Percentiles rank a stretch among this genome's conserved stretches.
phyloP scores from a whole-genome alignment of 2,329 filamentous ascomycete genomes.

The Fusarium sp. region DNA sequence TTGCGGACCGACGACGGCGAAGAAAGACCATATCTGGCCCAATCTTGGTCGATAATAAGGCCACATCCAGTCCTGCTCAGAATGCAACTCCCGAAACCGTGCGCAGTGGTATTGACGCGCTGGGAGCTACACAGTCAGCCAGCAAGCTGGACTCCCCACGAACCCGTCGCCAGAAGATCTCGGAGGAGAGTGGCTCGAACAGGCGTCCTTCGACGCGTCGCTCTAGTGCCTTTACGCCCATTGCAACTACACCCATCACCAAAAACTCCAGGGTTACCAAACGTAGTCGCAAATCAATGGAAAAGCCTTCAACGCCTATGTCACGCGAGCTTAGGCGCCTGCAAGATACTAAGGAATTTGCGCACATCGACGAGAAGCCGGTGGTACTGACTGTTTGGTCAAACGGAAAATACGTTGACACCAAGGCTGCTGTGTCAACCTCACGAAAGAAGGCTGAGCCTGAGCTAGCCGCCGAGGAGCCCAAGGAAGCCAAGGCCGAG shows the following conservation, averaged over 20 bases:
- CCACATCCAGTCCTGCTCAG: constrained; percentile 21
- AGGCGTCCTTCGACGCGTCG: constrained; percentile 61
- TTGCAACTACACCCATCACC: constrained; percentile 58
- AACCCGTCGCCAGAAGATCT: constrained; percentile 49
- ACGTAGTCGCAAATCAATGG: constrained; percentile 66
- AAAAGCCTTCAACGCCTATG: constrained; percentile 61
- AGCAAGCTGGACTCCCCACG: constrained; percentile 53
- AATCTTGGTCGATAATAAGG: constrained; percentile 29
- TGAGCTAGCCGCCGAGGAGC: constrained; percentile 43
- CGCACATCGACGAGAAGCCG: constrained; percentile 68
- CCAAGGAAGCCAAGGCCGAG: constrained; percentile 53
- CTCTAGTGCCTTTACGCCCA: constrained; percentile 51
- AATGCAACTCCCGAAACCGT: constrained; percentile 37
- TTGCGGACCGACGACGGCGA: constrained; percentile 59
- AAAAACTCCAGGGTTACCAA: constrained; percentile 70
- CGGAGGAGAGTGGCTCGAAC: constrained; percentile 45
- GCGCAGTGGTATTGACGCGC: constrained; percentile 60
- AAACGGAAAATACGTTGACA: constrained; percentile 71
- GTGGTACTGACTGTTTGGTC: constrained; percentile 72
- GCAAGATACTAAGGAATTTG: constrained; percentile 72
- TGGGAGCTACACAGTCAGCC: constrained; percentile 59
- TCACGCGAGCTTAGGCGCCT: constrained; percentile 70
- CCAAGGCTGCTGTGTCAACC: constrained; percentile 56
- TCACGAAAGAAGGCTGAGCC: constrained; percentile 53
- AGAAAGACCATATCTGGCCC: constrained; percentile 62